Base-by-base conservation (phyloP, 371 early-diverging fungal genomes). In the Coemansia sp. region DNA sequence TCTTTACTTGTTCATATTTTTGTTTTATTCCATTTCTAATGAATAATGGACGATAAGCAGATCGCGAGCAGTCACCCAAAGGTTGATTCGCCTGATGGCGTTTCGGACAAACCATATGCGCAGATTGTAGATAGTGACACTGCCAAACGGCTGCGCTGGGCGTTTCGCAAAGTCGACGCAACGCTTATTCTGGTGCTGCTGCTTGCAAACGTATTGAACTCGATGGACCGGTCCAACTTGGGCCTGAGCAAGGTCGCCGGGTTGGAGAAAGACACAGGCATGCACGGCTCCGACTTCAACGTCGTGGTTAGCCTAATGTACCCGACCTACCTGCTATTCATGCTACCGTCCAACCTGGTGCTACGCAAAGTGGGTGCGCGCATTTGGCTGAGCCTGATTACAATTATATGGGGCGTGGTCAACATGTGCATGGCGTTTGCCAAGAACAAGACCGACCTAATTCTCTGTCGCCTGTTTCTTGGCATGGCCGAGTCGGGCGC, bases 401-500 rank as follows among this genome's bases (percentile, higher is more conserved):
- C 84, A 40, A 49, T 80, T 14, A 55, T 81, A 9, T 88, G 88
- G 87, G 82, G 84, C 41, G 13, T 83, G 5, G 48, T 84, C 55
- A 83, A 84, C 34, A 68, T 85, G 47, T 74, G 80, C 26, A 86
- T 86, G 86, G 86, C 85, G 8, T 82, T 79, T 61, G 86, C 82
- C 43, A 81, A 81, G 20, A 80, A 79, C 41, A 77, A 80, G 26
- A 58, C 71, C 13, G 75, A 67, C 13, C 72, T 86, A 3, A 80
- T 85, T 56, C 34, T 81, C 14, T 80, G 84, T 48, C 80, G 88
- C 4, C 68, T 85, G 42, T 65, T 84, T n/a, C 69, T 88, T 6
- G 88, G 88, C 9, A 69, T 82, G 4, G 79, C 81, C 40, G 87
- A 88, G 72, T 85, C 87, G 16, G 87, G 88, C 36, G 84, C 86